Conservation (phyloP, 2,329 filamentous ascomycete species). For the Lachnellula occidentalis region DNA sequence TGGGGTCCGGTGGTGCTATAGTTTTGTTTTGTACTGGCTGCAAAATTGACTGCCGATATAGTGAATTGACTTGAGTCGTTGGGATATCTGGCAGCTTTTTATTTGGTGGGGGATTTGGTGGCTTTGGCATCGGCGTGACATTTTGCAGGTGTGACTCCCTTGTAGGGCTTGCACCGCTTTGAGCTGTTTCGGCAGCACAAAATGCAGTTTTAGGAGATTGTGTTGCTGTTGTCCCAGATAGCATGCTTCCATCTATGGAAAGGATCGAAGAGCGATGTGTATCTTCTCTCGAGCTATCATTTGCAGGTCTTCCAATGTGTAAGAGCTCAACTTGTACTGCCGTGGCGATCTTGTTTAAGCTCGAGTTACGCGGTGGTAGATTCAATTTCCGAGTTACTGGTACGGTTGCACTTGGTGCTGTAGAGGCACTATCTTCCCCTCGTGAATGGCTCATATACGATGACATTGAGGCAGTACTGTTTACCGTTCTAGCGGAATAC, state of each 20-base stretch:
- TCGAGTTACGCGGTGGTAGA: constrained; percentile 17
- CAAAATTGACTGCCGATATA: background rate
- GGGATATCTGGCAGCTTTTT: background rate
- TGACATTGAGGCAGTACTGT: constrained; percentile 11
- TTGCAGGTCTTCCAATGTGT: constrained; percentile 1
- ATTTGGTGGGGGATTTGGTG: background rate
- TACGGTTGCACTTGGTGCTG: constrained; percentile 11
- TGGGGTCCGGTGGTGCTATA: background rate
- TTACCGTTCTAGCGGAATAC: constrained; percentile 20
- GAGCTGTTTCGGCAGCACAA: constrained; percentile 7
- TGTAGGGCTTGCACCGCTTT: constrained; percentile 3
- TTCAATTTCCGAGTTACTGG: constrained; percentile 5
- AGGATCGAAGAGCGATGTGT: background rate
- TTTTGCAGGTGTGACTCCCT: constrained; percentile 1
- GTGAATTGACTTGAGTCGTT: background rate
- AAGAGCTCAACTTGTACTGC: constrained; percentile 6
- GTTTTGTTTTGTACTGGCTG: background rate
- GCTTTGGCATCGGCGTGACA: background rate
- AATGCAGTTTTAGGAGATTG: constrained; percentile 2
- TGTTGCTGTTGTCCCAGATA: background rate
- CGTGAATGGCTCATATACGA: constrained; percentile 13
- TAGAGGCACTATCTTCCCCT: constrained; percentile 16
- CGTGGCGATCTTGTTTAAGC: constrained; percentile 10
- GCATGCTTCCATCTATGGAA: background rate
- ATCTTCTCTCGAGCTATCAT: constrained; percentile 1